Evolutionary conservation across 129 eudicot species (phyloP), one percentile per base, ranked within the genome.

Genomic region (Glebionis coronaria): DNA sequence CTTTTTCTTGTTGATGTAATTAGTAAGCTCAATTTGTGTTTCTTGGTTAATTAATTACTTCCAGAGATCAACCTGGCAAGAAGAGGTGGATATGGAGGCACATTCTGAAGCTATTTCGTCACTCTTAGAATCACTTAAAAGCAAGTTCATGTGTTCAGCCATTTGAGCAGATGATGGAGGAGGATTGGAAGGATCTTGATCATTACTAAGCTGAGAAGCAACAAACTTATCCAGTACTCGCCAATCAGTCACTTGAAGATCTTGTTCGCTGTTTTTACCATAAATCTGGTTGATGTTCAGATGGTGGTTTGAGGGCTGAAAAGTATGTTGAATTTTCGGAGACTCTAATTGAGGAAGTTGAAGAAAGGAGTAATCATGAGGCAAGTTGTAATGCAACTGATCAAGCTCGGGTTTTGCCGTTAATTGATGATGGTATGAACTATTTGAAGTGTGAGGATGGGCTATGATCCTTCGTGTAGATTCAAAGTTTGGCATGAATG

Each of bases 191-290:
- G 65, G 44, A 59, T 65, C 80, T 74, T 71, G 74, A 47, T 86
- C 90, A 15, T 84, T 88, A 53, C 94, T 84, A 20, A 90, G 84
- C 28, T 86, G 97, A 23, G 94, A 86, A 29, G 97, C 97, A 44
- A 90, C 97, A 71, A 90, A 90, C 59, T 82, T 90, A 45, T 90
- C 97, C 16, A 86, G 90, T 14, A 86, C 82, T 15, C 93, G 77
- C 97, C 97, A 90, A 65, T 86, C 97, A 28, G 95, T 90, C 51
- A 84, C 86, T 75, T 90, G 90, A 55, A 68, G 81, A 19, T 67
- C 84, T 69, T 81, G 83, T 31, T 82, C 18, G 60, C 65, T 72
- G 66, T 76, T 35, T 35, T 35, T 75, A 35, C 74, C 76, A 52
- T 68, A 81, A 40, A 80, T 50, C 44, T 77, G 62, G 77, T 74